Conservation (phyloP, 1,139 yeast genomes). For the Saccharomyces hybrid region DNA sequence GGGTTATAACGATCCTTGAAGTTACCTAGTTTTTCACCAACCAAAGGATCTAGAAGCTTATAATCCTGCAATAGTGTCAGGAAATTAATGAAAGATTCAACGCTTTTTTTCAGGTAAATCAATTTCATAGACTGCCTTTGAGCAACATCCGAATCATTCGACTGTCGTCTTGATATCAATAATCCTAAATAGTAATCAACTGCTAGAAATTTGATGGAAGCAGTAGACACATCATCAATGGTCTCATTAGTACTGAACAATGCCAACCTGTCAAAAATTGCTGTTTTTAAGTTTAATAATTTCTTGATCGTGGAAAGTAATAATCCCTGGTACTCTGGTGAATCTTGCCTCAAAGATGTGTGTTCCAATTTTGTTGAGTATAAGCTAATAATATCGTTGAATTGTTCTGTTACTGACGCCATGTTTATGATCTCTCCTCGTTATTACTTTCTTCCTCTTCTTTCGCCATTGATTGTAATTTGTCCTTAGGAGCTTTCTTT, state of each 20-base stretch:
- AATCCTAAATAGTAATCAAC: constrained; percentile 46
- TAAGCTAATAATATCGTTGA: not conserved
- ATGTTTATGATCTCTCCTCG: not conserved
- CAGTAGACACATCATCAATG: constrained; percentile 48
- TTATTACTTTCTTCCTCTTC: not conserved
- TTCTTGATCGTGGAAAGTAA: constrained; percentile 23
- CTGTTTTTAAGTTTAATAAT: constrained; percentile 30
- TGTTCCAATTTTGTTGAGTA: not conserved
- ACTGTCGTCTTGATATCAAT: constrained; percentile 26
- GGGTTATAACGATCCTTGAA: constrained; percentile 40
- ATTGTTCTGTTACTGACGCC: not conserved
- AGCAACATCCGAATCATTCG: constrained; percentile 12
- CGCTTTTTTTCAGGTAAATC: constrained; percentile 38
- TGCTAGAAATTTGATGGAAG: constrained; percentile 47
- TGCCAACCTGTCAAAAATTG: constrained; percentile 31
- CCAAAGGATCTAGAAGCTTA: constrained; percentile 36
- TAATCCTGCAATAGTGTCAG: constrained; percentile 38
- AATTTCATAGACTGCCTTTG: constrained; percentile 30
- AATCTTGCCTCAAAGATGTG: constrained; percentile 30
- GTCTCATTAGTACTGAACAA: constrained; percentile 56
- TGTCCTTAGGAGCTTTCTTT: not conserved
- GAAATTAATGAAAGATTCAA: constrained; percentile 39
- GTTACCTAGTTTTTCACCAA: constrained; percentile 36
- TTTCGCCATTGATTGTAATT: not conserved
- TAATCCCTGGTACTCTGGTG: constrained; percentile 29